These are phyloP conservation scores for Bryoerythrophyllum caledonicum DNA, from an alignment of 225 moss, liverwort and hornwort genomes.

Conservation along the genomic window DNA sequence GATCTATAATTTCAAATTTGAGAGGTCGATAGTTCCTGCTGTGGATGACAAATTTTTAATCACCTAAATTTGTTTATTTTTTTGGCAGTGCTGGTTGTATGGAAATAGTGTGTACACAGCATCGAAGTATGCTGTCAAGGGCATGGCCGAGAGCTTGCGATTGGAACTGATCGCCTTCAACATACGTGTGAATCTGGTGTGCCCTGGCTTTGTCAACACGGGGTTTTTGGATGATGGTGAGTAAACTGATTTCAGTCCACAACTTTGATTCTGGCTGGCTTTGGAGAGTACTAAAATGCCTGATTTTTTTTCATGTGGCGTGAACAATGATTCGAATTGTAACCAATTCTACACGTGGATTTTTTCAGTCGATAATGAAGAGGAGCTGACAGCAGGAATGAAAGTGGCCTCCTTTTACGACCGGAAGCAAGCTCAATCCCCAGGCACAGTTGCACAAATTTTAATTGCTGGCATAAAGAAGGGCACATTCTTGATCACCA, in stretches of 20 bases:
- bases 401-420: slow-evolving; percentile 58
- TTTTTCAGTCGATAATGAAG: slow-evolving; percentile 50
- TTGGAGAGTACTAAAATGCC: background rate
- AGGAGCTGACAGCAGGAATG: slow-evolving; percentile 63
- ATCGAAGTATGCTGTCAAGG: slow-evolving; percentile 70
- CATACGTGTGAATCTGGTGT: slow-evolving; percentile 64
- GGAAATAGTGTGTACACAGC: slow-evolving; percentile 70
- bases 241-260: background rate
- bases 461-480: slow-evolving; percentile 52
- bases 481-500: slow-evolving; percentile 56
- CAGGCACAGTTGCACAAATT: slow-evolving; percentile 52
- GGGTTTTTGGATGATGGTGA: slow-evolving; percentile 64
- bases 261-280: background rate
- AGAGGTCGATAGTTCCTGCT: background rate
- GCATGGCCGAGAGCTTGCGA: slow-evolving; percentile 66
- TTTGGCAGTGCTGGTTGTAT: slow-evolving; percentile 70
- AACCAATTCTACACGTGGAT: background rate
- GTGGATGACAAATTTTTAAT: background rate
- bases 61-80: background rate
- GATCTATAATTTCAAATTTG: background rate
- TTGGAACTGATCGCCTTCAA: slow-evolving; percentile 68
- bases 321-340: background rate
- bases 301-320: background rate
- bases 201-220: slow-evolving; percentile 69
- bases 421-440: slow-evolving; percentile 59